Evolutionary conservation across 345 rosid species (phyloP).

Genomic region (Abelmoschus esculentus): DNA sequence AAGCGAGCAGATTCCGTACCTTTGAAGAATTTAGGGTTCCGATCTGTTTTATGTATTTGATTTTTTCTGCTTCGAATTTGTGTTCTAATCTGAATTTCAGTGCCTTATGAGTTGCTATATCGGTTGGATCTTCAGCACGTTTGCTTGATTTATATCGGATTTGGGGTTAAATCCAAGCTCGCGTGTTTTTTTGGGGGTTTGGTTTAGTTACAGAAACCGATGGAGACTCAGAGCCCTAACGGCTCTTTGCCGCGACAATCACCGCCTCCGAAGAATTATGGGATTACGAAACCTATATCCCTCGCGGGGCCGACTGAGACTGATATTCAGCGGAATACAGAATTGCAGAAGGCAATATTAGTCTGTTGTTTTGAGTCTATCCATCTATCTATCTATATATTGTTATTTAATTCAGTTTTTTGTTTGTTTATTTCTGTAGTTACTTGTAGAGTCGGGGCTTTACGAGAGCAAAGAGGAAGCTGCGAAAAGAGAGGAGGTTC

Average conservation of each 20-base stretch:
- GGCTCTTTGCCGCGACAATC: constrained; percentile 24
- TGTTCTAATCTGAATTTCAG: not conserved
- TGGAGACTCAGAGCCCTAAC: constrained; percentile 38
- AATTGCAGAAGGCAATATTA: constrained; percentile 55
- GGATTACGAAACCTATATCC: constrained; percentile 79
- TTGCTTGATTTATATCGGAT: not conserved
- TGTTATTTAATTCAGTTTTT: constrained; percentile 2
- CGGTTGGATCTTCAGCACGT: not conserved
- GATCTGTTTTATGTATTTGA: not conserved
- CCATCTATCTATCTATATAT: no score
- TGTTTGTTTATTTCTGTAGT: constrained; percentile 28
- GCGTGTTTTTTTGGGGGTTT: not conserved
- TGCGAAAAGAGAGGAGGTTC: constrained; percentile 59
- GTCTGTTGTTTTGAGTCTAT: not conserved
- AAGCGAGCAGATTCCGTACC: not conserved
- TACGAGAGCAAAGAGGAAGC: constrained; percentile 79
- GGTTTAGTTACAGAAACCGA: constrained; percentile 22
- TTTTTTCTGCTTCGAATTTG: not conserved
- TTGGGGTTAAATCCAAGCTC: constrained; percentile 6
- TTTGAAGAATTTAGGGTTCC: constrained; percentile 7
- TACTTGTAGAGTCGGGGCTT: constrained; percentile 57
- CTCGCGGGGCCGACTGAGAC: constrained; percentile 64
- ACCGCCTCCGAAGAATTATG: constrained; percentile 34
- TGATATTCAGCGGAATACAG: constrained; percentile 54
- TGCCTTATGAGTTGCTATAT: not conserved